Evolutionary conservation across 1,284 basidiomycete genomes (phyloP), one percentile per base, ranked within the genome.

Genomic region (Mycosarcoma mackinlayi): DNA sequence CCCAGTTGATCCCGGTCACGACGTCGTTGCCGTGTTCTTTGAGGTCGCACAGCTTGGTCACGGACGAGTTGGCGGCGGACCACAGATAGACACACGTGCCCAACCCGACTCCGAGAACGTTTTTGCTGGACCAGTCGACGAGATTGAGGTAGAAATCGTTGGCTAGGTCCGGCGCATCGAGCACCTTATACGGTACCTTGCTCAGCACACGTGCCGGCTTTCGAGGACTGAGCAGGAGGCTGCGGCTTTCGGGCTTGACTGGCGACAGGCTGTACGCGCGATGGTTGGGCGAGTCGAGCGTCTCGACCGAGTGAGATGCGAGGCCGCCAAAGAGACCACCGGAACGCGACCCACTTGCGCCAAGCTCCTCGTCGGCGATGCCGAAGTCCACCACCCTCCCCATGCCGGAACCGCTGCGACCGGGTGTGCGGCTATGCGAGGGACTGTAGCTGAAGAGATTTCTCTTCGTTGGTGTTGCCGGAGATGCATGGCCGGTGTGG

Each of bases 101-200:
- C 4, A 98, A 86, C 0, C 94, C 96, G 3, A 98, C 96, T 11
- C 92, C 94, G 0, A 98, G 88, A 0, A 97, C 89, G 80, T 98
- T 97, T 8, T 92, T 94, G 50, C 89, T 91, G 1, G 91, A 93
- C 95, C 96, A 98, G 70, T 98, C 95, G 16, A 98, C 94, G 16
- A 98, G 87, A 78, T 98, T 98, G 67, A 98, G 89, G 79, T 98
- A 98, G 84, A 97, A 98, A 82, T 98, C 96, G 83, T 98, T 95
- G 19, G 75, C 78, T 18, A 98, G 88, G 67, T 98, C 94, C 0
- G 95, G 96, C 1, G 96, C 96, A 81, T 98, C 95, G 21, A 98
- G 88, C 0, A 98, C 95, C 71, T 97, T 91, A 86, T 95, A 98
- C 0, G 96, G 96, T 0, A 95, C 96, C 82, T 95, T 94, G 84